Percentiles rank a stretch among this genome's conserved stretches.
These are phyloP conservation scores for Vitis riparia DNA, from an alignment of 164 flowering plant genomes.

Conservation along the genomic window DNA sequence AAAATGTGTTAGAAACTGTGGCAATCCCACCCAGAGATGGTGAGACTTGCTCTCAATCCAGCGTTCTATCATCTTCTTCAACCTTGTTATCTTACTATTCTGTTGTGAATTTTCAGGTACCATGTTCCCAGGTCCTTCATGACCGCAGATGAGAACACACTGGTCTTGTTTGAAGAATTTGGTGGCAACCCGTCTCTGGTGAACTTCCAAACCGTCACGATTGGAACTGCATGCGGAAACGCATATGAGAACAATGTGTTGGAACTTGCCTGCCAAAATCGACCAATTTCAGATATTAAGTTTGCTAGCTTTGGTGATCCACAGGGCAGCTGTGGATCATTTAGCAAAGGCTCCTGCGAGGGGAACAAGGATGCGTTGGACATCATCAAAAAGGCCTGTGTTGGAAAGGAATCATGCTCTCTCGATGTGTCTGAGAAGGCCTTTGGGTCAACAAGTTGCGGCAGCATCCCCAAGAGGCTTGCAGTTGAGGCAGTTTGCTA, in stretches of 20 bases:
- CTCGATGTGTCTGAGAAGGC: constrained; percentile 29
- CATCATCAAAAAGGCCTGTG: constrained; percentile 29
- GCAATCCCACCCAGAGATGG: constrained; percentile 73
- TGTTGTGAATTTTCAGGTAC: constrained; percentile 4
- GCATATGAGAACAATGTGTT: constrained; percentile 17
- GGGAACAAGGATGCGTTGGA: not conserved
- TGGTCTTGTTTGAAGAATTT: constrained; percentile 19
- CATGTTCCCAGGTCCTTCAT: constrained; percentile 13
- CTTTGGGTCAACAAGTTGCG: constrained; percentile 37
- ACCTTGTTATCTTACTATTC: no score
- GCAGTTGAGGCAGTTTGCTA: constrained; percentile 52
- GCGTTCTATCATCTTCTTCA: no score
- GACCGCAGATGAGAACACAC: not conserved
- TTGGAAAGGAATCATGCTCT: constrained; percentile 45
- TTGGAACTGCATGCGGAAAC: constrained; percentile 5
- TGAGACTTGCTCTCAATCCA: constrained; percentile 7
- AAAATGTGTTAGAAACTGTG: constrained; percentile 55
- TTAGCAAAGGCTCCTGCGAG: constrained; percentile 21
- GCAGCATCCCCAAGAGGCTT: constrained; percentile 23
- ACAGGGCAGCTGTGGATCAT: constrained; percentile 20
- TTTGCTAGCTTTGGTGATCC: constrained; percentile 36
- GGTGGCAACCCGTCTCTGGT: constrained; percentile 15
- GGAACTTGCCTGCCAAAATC: constrained; percentile 16
- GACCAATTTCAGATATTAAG: constrained; percentile 8
- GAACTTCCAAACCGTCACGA: constrained; percentile 9